Evolutionary conservation across 2,329 filamentous ascomycete species (phyloP), one percentile per base, ranked within the genome.

Genomic region (Cordyceps militaris): DNA sequence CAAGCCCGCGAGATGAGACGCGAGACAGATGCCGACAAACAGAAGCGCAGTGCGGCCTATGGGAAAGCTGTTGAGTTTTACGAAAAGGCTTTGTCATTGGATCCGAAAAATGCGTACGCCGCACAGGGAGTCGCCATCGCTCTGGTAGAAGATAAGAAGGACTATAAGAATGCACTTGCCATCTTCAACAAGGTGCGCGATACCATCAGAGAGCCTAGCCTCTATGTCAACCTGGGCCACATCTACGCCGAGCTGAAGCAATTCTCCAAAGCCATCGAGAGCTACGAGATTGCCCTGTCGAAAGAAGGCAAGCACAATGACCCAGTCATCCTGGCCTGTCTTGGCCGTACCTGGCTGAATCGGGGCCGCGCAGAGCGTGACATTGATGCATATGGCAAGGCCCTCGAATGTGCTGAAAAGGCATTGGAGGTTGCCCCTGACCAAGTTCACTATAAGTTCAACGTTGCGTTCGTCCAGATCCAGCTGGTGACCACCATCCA

Each of bases 1-100:
- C 85, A 90, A 61, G 94, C 94, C 10, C 85, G 94, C 64, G 95
- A 99, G 71, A 97, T 97, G 91, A 88, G 90, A 30, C 85, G 92
- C 52, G 89, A 94, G 61, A 89, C 89, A 0, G 94, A 97, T 9
- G 80, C 85, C 60, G 93, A 99, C 60, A 96, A 90, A 73, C 88
- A 96, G 66, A 96, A 95, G 76, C 86, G 92, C 55, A 88, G 87
- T 58, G 89, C 88, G 64, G 87, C 85, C 61, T 99, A 97, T 69
- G 85, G 86, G 69, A 91, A 93, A 64, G 92, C 94, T 0, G 92
- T 97, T 11, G 95, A 99, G 69, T 99, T 99, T 73, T 99, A 97
- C 66, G 94, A 97, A 70, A 99, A 99, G 74, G 93, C 93, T 4
- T 77, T 99, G 23, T 91, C 95, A 62, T 77, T 99, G n/a, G 94